phyloP scores from a whole-genome alignment of 176 grass and related monocot species.

The Aegilops speltoides region DNA sequence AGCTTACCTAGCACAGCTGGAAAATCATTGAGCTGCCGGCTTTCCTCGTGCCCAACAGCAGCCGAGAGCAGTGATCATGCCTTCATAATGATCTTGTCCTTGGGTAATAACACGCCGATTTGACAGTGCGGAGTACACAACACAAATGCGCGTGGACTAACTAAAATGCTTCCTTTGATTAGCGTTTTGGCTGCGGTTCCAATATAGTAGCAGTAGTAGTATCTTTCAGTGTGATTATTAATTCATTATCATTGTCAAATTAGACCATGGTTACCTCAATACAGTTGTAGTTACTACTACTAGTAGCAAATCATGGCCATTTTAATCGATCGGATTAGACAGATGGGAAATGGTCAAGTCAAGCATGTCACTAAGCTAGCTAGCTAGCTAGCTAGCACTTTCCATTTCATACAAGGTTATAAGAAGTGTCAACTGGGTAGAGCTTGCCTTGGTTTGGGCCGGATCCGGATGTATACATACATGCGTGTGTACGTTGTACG shows the following conservation, averaged over 20 bases:
- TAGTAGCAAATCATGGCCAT: too few relatives aligned
- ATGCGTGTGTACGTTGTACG: background rate
- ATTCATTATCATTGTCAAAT: background rate
- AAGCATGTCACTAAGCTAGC: background rate
- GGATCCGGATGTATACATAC: background rate
- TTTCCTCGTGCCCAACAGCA: constrained; percentile 3
- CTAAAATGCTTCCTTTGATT: background rate
- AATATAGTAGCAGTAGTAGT: too few relatives aligned
- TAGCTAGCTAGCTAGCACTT: background rate
- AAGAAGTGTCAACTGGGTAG: background rate
- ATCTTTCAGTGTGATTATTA: too few relatives aligned
- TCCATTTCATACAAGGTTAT: background rate
- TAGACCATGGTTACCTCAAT: background rate
- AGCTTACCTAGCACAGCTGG: constrained; percentile 29
- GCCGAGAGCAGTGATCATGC: constrained; percentile 22
- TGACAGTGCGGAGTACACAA: background rate
- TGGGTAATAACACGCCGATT: background rate
- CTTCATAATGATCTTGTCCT: background rate
- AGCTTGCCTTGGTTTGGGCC: background rate
- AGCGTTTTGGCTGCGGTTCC: too few relatives aligned
- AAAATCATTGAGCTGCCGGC: constrained; percentile 7
- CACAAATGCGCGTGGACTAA: background rate
- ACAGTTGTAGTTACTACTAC: background rate
- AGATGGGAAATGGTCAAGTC: background rate
- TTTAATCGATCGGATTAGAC: background rate